A percentile compares a stretch with the other conserved stretches of the same genome.
phyloP scores from a whole-genome alignment of 768 basidiomycete genomes.

The Ramaria sp. region DNA sequence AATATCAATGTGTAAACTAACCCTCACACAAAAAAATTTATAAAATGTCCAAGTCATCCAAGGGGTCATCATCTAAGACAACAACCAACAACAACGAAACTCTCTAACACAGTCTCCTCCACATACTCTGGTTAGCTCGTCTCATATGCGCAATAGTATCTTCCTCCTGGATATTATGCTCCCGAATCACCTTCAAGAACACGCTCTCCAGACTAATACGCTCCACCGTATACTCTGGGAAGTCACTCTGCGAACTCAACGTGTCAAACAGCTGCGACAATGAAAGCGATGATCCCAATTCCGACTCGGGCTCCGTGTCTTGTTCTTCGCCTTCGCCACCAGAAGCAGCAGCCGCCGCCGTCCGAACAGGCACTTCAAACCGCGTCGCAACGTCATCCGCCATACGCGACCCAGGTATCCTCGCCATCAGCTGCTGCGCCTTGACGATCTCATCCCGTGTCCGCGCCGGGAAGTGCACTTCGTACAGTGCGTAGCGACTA shows the following conservation, averaged over 20 bases:
- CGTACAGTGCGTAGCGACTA: constrained; percentile 67
- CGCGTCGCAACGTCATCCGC: constrained; percentile 68
- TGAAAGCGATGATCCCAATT: constrained; percentile 21
- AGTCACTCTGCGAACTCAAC: constrained; percentile 40
- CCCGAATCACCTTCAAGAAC: constrained; percentile 59
- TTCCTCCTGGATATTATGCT: constrained; percentile 46
- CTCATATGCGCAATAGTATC: constrained; percentile 17
- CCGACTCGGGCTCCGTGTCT: too few species aligned
- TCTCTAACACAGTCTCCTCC: too few species aligned
- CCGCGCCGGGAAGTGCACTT: constrained; percentile 66
- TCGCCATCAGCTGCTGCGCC: constrained; percentile 51
- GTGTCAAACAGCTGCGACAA: constrained; percentile 49
- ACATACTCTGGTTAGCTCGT: too few species aligned
- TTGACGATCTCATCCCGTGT: constrained; percentile 46
- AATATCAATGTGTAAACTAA: too few species aligned
- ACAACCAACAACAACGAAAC: too few species aligned
- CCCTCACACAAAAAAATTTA: too few species aligned
- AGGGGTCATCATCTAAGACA: too few species aligned
- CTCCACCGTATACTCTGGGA: constrained; percentile 61
- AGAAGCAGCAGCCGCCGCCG: constrained; percentile 8
- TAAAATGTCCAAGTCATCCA: too few species aligned
- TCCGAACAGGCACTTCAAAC: constrained; percentile 54
- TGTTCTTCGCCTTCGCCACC: too few species aligned
- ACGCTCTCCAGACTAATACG: constrained; percentile 60
- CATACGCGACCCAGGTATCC: constrained; percentile 49